Evolutionary conservation across 441 rosid species (phyloP).

Genomic region (Populus hybrid): DNA sequence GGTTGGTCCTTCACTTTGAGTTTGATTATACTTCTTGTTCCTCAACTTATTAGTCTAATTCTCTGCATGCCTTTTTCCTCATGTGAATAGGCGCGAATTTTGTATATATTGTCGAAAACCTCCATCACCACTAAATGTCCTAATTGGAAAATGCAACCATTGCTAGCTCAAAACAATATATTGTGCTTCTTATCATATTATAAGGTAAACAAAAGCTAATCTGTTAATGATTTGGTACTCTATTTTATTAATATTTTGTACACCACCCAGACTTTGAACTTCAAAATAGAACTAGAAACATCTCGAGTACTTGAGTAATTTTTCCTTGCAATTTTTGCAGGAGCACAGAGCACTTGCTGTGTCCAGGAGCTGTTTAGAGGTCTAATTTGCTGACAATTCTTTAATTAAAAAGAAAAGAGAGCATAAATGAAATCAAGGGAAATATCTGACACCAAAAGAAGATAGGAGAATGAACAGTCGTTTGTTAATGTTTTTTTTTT

Average conservation of each 20-base stretch:
- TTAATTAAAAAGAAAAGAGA: conserved; percentile 2
- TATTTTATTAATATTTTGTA: not conserved
- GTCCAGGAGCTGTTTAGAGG: not conserved
- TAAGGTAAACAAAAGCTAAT: conserved; percentile 18
- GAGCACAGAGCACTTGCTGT: not conserved
- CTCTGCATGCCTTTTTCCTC: conserved; percentile 9
- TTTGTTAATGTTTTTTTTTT: not conserved
- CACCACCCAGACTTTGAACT: not conserved
- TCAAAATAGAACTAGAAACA: not conserved
- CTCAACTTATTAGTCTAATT: conserved; percentile 17
- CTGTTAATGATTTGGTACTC: not conserved
- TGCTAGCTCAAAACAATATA: not conserved
- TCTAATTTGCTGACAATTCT: not conserved
- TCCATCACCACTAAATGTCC: conserved; percentile 1
- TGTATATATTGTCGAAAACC: not conserved
- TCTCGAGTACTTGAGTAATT: not conserved
- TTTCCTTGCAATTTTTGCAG: conserved; percentile 20
- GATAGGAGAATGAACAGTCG: not conserved
- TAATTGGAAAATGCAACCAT: conserved; percentile 8
- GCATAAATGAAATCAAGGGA: not conserved
- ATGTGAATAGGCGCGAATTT: conserved; percentile 11
- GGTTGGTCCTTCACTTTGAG: conserved; percentile 27
- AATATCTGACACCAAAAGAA: not conserved
- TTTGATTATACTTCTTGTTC: conserved; percentile 7
- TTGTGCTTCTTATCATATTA: not conserved